These are phyloP conservation scores for Colletotrichum sp. DNA, from an alignment of 2,329 filamentous ascomycete genomes.

Conservation along the genomic window DNA sequence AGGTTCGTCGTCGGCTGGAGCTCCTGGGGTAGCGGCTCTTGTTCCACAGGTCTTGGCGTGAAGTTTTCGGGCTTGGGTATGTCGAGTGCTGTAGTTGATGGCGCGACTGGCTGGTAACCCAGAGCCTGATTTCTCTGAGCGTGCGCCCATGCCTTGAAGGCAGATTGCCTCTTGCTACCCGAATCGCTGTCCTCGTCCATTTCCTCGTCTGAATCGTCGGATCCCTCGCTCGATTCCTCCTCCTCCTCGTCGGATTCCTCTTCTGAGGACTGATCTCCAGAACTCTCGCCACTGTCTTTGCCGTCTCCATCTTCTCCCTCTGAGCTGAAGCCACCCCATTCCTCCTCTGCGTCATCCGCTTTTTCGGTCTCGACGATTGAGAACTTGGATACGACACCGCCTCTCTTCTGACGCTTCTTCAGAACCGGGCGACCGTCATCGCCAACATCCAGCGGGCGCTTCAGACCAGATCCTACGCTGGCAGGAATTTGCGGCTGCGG, in stretches of 20 bases:
- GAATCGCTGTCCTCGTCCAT: slow-evolving; percentile 36
- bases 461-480: slow-evolving; percentile 77
- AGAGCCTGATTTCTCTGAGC: slow-evolving; percentile 85
- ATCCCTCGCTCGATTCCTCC: slow-evolving; percentile 22
- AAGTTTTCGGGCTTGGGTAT: slow-evolving; percentile 68
- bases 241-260: slow-evolving; percentile 25
- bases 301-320: slow-evolving; percentile 17
- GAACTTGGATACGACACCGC: slow-evolving; percentile 63
- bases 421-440: slow-evolving; percentile 82
- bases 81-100: slow-evolving; percentile 45
- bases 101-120: slow-evolving; percentile 62
- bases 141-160: slow-evolving; percentile 94
- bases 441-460: slow-evolving; percentile 82
- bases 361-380: slow-evolving; percentile 47
- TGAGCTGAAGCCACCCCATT: slow-evolving; percentile 25
- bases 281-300: neutral
- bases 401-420: slow-evolving; percentile 79
- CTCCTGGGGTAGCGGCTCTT: slow-evolving; percentile 74
- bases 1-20: slow-evolving; percentile 65
- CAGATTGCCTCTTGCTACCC: slow-evolving; percentile 52
- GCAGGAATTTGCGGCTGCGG: neutral
- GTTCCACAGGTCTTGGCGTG: slow-evolving; percentile 69
- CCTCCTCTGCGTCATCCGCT: slow-evolving; percentile 29
- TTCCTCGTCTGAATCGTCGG: slow-evolving; percentile 31
- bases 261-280: slow-evolving; percentile 27